Conservation (phyloP, 108 stramenopile genomes). For the Cyclotella sp. region DNA sequence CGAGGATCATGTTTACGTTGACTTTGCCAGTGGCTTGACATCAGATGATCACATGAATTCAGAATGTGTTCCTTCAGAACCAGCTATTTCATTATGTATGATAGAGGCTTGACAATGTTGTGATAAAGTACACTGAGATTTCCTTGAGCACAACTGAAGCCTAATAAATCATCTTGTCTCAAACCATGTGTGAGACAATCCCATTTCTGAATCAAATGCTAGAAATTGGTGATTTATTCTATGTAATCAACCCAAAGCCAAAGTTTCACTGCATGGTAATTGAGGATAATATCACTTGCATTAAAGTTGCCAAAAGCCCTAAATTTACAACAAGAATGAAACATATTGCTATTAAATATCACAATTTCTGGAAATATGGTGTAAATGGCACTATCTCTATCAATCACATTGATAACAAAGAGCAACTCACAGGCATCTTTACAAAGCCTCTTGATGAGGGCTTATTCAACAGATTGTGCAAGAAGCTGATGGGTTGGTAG, state of each 20-base stretch:
- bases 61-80: no score
- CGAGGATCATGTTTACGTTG: no score
- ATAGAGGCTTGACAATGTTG: no score
- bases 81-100: no score
- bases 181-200: slow-evolving; percentile 42
- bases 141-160: no score
- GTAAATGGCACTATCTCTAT: slow-evolving; percentile 19
- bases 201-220: slow-evolving; percentile 40
- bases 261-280: slow-evolving; percentile 38
- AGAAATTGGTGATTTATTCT: slow-evolving; percentile 25
- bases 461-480: slow-evolving; percentile 15
- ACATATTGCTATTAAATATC: slow-evolving; percentile 31
- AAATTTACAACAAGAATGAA: slow-evolving; percentile 50
- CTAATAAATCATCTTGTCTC: no score
- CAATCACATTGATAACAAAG: slow-evolving; percentile 12
- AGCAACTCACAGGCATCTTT: slow-evolving; percentile 50
- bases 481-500: slow-evolving; percentile 49
- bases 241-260: background rate
- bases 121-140: no score
- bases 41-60: no score
- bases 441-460: slow-evolving; percentile 48
- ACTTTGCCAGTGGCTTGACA: no score
- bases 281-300: slow-evolving; percentile 44
- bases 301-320: slow-evolving; percentile 41
- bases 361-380: slow-evolving; percentile 22